Conservation (phyloP, 2,329 filamentous ascomycete genomes). For the Acarospora socialis region DNA sequence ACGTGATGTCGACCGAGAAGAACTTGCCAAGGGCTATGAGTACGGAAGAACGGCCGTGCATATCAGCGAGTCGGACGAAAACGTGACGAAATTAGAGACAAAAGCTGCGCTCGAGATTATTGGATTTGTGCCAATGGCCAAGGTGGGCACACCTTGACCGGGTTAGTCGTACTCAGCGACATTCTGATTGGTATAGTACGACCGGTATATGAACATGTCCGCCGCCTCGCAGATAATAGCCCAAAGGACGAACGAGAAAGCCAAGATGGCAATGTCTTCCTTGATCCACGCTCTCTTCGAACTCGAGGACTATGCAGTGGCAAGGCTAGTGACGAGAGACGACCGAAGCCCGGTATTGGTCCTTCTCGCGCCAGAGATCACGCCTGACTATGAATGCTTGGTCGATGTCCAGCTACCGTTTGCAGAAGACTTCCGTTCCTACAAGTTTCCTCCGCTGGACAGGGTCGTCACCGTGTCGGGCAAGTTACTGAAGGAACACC, state of each 20-base stretch:
- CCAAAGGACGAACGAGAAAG: constrained; percentile 64
- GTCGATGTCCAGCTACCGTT: constrained; percentile 87
- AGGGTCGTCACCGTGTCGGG: constrained; percentile 78
- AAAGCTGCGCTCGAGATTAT: constrained; percentile 62
- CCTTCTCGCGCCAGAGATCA: constrained; percentile 66
- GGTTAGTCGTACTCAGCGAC: constrained; percentile 6
- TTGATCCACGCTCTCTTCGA: constrained; percentile 79
- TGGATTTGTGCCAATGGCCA: constrained; percentile 64
- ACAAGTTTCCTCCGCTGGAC: constrained; percentile 82
- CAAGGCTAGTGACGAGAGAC: constrained; percentile 72
- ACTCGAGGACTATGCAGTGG: constrained; percentile 71
- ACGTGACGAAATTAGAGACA: constrained; percentile 78
- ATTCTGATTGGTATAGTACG: constrained; percentile 40
- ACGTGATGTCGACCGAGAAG: constrained; percentile 64
- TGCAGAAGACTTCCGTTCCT: constrained; percentile 79
- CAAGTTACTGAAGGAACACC: constrained; percentile 64
- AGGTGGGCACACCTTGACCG: constrained; percentile 34
- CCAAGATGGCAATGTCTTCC: constrained; percentile 72
- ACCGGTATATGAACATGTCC: constrained; percentile 74
- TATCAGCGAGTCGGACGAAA: constrained; percentile 73
- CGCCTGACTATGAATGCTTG: constrained; percentile 67
- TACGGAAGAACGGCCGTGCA: constrained; percentile 87
- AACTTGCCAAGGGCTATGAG: constrained; percentile 82
- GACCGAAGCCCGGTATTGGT: constrained; percentile 63
- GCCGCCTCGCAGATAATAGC: constrained; percentile 65